These are phyloP conservation scores for Arthrobotrys pseudoclavata DNA, from an alignment of 2,329 filamentous ascomycete genomes.

Conservation along the genomic window DNA sequence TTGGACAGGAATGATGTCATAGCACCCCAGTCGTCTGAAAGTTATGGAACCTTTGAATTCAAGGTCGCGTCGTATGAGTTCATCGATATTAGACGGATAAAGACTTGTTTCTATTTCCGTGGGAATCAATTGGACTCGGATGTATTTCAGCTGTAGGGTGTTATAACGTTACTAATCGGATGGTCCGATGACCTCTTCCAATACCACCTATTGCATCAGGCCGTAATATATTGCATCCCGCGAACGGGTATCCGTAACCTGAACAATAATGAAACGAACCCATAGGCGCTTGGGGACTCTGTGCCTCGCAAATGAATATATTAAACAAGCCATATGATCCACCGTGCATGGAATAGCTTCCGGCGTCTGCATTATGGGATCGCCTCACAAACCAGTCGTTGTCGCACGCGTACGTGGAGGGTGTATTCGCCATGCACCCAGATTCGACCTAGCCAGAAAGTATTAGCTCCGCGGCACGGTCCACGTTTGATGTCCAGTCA, in stretches of 20 bases:
- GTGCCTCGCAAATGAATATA: conserved; percentile 10
- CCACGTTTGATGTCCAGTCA: conserved; percentile 2
- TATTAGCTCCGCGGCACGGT: not conserved
- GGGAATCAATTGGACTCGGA: not conserved
- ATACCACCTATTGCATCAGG: not conserved
- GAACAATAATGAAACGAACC: not conserved
- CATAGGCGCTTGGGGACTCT: not conserved
- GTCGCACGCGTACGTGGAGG: not conserved
- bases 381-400: not conserved
- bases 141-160: not conserved
- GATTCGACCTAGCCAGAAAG: not conserved
- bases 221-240: conserved; percentile 5
- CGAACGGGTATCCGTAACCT: conserved; percentile 2
- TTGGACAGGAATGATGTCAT: conserved; percentile 42
- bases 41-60: not conserved
- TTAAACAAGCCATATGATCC: not conserved
- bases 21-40: conserved; percentile 1
- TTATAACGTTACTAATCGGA: not conserved
- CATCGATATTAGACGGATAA: not conserved
- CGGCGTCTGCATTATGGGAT: not conserved
- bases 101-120: conserved; percentile 1
- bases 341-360: conserved; percentile 16
- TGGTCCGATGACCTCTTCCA: conserved; percentile 16
- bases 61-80: not conserved
- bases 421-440: not conserved